Percentiles rank a stretch among this genome's conserved stretches.
phyloP scores from a whole-genome alignment of 768 basidiomycete genomes.

The Lentinula sp. region DNA sequence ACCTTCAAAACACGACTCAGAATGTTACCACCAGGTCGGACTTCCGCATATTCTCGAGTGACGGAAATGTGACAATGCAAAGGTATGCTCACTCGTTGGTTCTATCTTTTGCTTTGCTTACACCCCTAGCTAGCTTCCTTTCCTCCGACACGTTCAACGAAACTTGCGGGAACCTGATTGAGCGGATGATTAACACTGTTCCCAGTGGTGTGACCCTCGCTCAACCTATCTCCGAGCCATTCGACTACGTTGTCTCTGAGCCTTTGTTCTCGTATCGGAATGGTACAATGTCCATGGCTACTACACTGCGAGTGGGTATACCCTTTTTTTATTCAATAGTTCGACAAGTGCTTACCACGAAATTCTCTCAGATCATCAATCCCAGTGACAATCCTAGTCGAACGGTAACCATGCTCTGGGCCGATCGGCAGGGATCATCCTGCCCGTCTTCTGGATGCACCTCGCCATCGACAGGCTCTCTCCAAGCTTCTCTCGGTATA shows the following conservation, averaged over 20 bases:
- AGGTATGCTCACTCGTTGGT: slow-evolving; percentile 2
- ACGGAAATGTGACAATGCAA: slow-evolving; percentile 17
- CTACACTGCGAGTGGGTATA: slow-evolving; percentile 29
- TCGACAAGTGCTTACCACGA: too few species aligned
- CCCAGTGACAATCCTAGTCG: not conserved
- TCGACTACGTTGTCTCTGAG: slow-evolving; percentile 25
- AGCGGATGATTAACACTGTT: slow-evolving; percentile 43
- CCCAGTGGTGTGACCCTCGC: slow-evolving; percentile 36
- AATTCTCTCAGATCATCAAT: not conserved
- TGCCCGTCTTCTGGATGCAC: not conserved
- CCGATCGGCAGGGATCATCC: not conserved
- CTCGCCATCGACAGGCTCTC: not conserved
- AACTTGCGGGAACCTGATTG: slow-evolving; percentile 33
- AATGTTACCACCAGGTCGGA: slow-evolving; percentile 15
- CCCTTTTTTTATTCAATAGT: too few species aligned
- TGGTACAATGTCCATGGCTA: slow-evolving; percentile 32
- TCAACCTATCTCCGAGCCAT: slow-evolving; percentile 26
- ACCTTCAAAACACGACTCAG: slow-evolving; percentile 6
- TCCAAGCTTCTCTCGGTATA: not conserved
- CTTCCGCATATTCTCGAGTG: slow-evolving; percentile 16
- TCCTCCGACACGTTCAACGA: slow-evolving; percentile 23
- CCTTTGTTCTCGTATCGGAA: slow-evolving; percentile 27
- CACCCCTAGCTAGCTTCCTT: not conserved
- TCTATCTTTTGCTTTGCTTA: not conserved
- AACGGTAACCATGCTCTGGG: not conserved